phyloP scores from a whole-genome alignment of 352 stramenopile genomes.

The Pythium myriotylum region DNA sequence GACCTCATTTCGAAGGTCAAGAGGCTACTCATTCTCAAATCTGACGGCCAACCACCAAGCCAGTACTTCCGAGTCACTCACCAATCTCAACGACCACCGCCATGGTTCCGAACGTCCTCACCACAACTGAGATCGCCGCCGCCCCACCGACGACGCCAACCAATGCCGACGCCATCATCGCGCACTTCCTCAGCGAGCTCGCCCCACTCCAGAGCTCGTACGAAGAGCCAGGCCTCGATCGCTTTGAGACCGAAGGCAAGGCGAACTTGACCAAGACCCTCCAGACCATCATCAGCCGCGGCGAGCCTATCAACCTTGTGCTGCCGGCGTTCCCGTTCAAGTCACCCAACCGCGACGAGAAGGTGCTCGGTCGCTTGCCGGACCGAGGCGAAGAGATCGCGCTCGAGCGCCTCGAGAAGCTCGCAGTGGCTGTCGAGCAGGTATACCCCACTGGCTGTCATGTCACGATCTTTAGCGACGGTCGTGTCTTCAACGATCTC shows the following conservation, averaged over 20 bases:
- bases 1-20: too few species aligned
- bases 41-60: too few species aligned
- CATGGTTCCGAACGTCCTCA: too few species aligned
- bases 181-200: constrained; percentile 2
- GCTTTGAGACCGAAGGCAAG: constrained; percentile 11
- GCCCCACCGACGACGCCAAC: too few species aligned
- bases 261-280: not conserved
- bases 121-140: too few species aligned
- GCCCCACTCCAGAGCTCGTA: constrained; percentile 3
- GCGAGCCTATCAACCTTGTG: constrained; percentile 17
- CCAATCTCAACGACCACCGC: too few species aligned
- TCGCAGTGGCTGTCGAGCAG: constrained; percentile 5
- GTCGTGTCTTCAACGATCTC: constrained; percentile 22
- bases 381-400: constrained; percentile 22
- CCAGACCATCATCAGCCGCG: not conserved
- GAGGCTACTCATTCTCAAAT: too few species aligned
- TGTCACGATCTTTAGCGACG: constrained; percentile 21
- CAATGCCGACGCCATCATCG: not conserved
- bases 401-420: constrained; percentile 13
- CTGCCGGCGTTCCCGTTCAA: constrained; percentile 22
- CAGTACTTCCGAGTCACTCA: too few species aligned
- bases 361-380: constrained; percentile 12
- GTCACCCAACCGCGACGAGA: constrained; percentile 14
- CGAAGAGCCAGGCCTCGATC: constrained; percentile 3
- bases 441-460: constrained; percentile 9